phyloP scores from a whole-genome alignment of 2,329 filamentous ascomycete species.

The Akanthomyces lecanii region DNA sequence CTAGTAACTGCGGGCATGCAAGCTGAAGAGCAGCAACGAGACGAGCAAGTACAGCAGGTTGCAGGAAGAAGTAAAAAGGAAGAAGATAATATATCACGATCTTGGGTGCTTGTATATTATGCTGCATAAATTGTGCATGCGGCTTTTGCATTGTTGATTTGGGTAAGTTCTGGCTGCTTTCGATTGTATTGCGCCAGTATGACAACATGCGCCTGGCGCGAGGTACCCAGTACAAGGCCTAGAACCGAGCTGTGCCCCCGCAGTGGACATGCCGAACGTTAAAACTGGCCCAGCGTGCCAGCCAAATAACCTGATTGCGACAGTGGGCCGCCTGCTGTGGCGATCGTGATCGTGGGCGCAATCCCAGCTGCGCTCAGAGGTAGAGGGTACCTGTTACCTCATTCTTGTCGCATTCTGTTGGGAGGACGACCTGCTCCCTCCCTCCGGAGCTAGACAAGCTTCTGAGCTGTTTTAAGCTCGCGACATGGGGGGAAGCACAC shows the following conservation, averaged over 20 bases:
- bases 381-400: neutral
- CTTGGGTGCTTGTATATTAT: neutral
- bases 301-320: constrained; percentile 2
- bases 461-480: constrained; percentile 1
- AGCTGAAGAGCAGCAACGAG: neutral
- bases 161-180: neutral
- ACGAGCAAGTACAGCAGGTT: neutral
- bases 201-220: neutral
- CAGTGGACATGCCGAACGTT: neutral
- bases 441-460: neutral
- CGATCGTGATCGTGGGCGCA: constrained; percentile 12
- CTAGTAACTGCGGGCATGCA: constrained; percentile 17
- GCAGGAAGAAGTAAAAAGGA: neutral
- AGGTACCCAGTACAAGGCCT: constrained; percentile 15
- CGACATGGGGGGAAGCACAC: neutral
- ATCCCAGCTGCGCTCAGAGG: neutral
- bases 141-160: too few species aligned
- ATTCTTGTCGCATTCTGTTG: neutral
- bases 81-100: neutral
- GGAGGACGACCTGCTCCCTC: neutral
- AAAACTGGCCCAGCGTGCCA: neutral
- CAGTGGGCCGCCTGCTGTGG: constrained; percentile 3
- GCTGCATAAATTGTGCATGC: neutral
- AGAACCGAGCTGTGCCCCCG: neutral
- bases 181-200: constrained; percentile 10